Evolutionary conservation across 2,329 filamentous ascomycete genomes (phyloP).

Genomic region (Botryotinia convoluta): DNA sequence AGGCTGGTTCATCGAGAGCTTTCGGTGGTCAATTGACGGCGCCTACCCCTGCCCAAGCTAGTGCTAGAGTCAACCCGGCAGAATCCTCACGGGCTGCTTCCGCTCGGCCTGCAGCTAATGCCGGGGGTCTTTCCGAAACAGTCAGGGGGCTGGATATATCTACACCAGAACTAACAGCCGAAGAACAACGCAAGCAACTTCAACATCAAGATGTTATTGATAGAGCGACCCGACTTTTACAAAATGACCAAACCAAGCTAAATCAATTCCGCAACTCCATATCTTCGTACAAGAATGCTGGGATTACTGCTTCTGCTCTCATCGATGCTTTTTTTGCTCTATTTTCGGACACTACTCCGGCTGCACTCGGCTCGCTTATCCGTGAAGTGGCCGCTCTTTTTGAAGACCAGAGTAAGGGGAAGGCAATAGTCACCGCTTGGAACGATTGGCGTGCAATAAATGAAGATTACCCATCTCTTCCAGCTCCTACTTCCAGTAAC

Average conservation of each 20-base stretch:
- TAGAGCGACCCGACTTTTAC: slow-evolving; percentile 76
- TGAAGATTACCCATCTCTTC: slow-evolving; percentile 89
- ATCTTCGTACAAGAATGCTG: slow-evolving; percentile 70
- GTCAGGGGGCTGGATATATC: slow-evolving; percentile 42
- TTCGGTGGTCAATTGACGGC: slow-evolving; percentile 80
- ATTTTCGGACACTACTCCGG: slow-evolving; percentile 73
- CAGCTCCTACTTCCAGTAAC: slow-evolving; percentile 62
- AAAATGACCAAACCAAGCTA: slow-evolving; percentile 73
- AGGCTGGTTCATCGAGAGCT: slow-evolving; percentile 73
- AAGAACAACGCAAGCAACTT: slow-evolving; percentile 76
- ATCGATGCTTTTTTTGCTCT: slow-evolving; percentile 85
- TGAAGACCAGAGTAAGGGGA: slow-evolving; percentile 74
- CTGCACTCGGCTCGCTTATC: slow-evolving; percentile 81
- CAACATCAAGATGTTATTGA: slow-evolving; percentile 84
- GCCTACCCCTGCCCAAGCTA: slow-evolving; percentile 43
- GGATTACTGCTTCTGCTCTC: slow-evolving; percentile 70
- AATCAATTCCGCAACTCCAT: slow-evolving; percentile 75
- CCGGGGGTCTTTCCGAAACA: slow-evolving; percentile 3
- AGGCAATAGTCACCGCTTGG: slow-evolving; percentile 77
- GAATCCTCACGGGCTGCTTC: slow-evolving; percentile 21
- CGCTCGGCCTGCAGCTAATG: slow-evolving; percentile 23
- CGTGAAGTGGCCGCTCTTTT: slow-evolving; percentile 92
- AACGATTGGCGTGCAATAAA: slow-evolving; percentile 95
- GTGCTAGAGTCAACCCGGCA: slow-evolving; percentile 17
- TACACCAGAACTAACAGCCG: slow-evolving; percentile 58